Conservation (phyloP, 2,329 filamentous ascomycete genomes). For the Penicillium sp. region DNA sequence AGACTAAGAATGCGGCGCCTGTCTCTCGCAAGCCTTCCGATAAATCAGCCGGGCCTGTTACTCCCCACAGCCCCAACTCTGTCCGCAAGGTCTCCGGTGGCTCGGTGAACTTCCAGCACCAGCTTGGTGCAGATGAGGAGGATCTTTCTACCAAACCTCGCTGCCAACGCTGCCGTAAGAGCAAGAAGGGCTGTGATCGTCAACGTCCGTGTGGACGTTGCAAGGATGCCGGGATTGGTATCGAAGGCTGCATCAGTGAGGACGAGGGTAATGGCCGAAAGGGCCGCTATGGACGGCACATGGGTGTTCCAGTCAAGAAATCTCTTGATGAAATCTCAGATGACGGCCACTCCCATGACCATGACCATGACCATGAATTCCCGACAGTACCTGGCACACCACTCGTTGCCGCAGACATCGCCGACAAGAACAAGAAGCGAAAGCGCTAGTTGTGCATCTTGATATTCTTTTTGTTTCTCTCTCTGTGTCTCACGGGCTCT, state of each 20-base stretch:
- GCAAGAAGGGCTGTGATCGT: conserved; percentile 98
- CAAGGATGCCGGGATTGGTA: conserved; percentile 90
- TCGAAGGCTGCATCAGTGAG: conserved; percentile 94
- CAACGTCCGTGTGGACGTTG: conserved; percentile 94
- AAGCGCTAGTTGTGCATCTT: conserved; percentile 56
- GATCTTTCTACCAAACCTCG: conserved; percentile 94
- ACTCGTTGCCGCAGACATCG: conserved; percentile 36
- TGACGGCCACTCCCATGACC: not conserved
- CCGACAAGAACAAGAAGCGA: conserved; percentile 70
- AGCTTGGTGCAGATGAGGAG: conserved; percentile 73
- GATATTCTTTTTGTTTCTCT: conserved; percentile 2
- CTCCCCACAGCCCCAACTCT: conserved; percentile 48
- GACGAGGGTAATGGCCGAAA: conserved; percentile 97
- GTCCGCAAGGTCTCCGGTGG: conserved; percentile 61
- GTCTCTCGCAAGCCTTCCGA: conserved; percentile 43
- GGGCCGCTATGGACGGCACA: conserved; percentile 78
- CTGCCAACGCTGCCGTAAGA: conserved; percentile 98
- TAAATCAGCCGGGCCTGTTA: conserved; percentile 34
- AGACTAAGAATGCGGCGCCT: conserved; percentile 41
- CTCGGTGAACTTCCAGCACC: conserved; percentile 65
- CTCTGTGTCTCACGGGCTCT: not conserved
- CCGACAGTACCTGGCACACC: conserved; percentile 37
- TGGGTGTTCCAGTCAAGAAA: conserved; percentile 70
- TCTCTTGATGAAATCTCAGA: conserved; percentile 43
- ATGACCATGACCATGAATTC: conserved; percentile 58